Percentiles rank a stretch among this genome's conserved stretches.
These are phyloP conservation scores for Neurospora terricola DNA, from an alignment of 495 filamentous ascomycete genomes.

Conservation along the genomic window DNA sequence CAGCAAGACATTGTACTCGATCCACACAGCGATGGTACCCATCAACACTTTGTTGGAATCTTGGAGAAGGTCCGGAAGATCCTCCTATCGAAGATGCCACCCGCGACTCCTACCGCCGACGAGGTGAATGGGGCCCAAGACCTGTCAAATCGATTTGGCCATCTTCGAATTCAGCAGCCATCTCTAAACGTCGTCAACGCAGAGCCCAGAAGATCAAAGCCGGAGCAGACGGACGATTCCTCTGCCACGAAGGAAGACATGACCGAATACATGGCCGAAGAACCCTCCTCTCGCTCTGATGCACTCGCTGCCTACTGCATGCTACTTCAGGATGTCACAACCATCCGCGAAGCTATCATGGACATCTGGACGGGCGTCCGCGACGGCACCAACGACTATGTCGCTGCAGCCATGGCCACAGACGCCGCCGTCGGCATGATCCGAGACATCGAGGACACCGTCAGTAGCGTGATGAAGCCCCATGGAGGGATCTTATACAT, in stretches of 20 bases:
- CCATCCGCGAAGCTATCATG: background rate
- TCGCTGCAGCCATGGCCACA: background rate
- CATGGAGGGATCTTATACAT: background rate
- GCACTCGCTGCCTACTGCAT: background rate
- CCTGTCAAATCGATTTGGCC: background rate
- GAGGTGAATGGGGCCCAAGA: background rate
- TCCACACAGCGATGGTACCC: constrained; percentile 14
- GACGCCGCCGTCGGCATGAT: background rate
- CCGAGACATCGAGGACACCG: background rate
- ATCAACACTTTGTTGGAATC: constrained; percentile 27
- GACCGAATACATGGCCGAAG: background rate
- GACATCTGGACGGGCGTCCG: background rate
- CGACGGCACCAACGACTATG: background rate
- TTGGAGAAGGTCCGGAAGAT: constrained; percentile 23
- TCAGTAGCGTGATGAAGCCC: background rate
- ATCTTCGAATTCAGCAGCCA: background rate
- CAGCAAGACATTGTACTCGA: background rate
- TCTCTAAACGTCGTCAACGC: background rate
- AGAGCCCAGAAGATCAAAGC: background rate
- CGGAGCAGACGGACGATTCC: background rate
- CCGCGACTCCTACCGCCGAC: background rate
- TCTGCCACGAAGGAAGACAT: background rate
- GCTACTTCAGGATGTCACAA: background rate
- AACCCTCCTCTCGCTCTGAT: background rate
- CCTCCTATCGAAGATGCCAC: constrained; percentile 11